A percentile compares a stretch with the other conserved stretches of the same genome.
phyloP scores from a whole-genome alignment of 2,329 filamentous ascomycete species.

The Scedosporium apiospermum region DNA sequence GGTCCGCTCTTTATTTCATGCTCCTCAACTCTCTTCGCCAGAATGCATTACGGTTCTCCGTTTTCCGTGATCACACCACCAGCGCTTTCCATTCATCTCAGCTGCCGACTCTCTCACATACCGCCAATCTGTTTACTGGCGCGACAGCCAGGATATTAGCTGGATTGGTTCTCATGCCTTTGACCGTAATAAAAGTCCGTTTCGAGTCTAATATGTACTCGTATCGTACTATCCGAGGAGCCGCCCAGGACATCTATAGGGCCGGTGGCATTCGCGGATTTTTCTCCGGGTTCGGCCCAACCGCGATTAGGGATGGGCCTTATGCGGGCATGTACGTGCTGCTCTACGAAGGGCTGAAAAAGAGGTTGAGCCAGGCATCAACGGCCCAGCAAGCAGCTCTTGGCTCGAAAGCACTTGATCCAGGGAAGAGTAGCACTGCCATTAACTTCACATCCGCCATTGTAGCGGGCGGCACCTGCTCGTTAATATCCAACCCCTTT shows the following conservation, averaged over 20 bases:
- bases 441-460: slow-evolving; percentile 84
- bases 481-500: slow-evolving; percentile 88
- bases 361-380: slow-evolving; percentile 34
- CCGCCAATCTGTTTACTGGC: slow-evolving; percentile 77
- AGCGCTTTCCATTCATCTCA: slow-evolving; percentile 47
- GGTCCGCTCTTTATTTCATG: slow-evolving; percentile 90
- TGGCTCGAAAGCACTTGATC: too few species aligned
- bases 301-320: slow-evolving; percentile 86
- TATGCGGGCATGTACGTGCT: slow-evolving; percentile 93
- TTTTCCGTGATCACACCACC: slow-evolving; percentile 13
- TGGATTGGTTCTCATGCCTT: slow-evolving; percentile 86
- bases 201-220: slow-evolving; percentile 84
- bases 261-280: slow-evolving; percentile 73
- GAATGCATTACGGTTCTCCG: slow-evolving; percentile 29
- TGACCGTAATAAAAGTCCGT: slow-evolving; percentile 93
- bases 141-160: slow-evolving; percentile 76
- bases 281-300: slow-evolving; percentile 89
- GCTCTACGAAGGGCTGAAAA: slow-evolving; percentile 82
- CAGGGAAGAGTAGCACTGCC: slow-evolving; percentile 6
- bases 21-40: slow-evolving; percentile 77
- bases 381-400: neutral
- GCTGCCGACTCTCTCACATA: slow-evolving; percentile 72
- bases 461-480: slow-evolving; percentile 72
- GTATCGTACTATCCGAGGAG: slow-evolving; percentile 67
- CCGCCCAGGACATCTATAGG: slow-evolving; percentile 63